These are phyloP conservation scores for Closterium sp. DNA, from an alignment of 139 green algal species.

Conservation along the genomic window DNA sequence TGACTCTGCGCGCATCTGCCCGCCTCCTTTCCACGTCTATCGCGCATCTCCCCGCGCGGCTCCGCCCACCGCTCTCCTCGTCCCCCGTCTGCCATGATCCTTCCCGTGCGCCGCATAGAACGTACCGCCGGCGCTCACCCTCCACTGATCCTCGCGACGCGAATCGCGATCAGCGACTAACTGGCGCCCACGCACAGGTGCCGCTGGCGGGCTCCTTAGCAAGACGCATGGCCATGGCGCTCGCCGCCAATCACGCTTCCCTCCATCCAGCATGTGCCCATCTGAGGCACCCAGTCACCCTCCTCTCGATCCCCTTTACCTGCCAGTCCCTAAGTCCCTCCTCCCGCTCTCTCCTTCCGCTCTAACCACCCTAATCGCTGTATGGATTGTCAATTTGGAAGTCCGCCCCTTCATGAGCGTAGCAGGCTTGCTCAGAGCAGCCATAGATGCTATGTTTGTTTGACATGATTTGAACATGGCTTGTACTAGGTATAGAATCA, in stretches of 20 bases:
- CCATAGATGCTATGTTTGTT: neutral
- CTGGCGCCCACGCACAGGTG: neutral
- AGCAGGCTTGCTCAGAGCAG: neutral
- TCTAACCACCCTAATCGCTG: too few relatives aligned
- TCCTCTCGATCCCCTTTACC: too few relatives aligned
- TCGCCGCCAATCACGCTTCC: too few relatives aligned
- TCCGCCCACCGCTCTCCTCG: neutral
- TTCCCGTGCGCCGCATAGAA: neutral
- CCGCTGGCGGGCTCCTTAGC: neutral
- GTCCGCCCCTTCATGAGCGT: too few relatives aligned
- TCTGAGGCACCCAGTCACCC: neutral
- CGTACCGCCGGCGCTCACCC: neutral
- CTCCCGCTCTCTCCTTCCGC: too few relatives aligned
- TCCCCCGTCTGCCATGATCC: neutral
- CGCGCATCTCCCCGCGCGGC: neutral
- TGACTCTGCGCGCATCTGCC: neutral
- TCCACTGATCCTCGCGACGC: neutral
- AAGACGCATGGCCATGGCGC: neutral
- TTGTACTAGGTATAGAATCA: neutral
- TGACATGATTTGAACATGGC: neutral
- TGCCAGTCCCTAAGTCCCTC: too few relatives aligned
- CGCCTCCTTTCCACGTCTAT: neutral
- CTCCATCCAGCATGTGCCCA: neutral
- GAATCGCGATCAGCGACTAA: neutral
- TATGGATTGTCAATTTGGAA: too few relatives aligned